Evolutionary conservation across 139 green algal species (phyloP), one percentile per base, ranked within the genome.

Genomic region (Chlorella sp.): DNA sequence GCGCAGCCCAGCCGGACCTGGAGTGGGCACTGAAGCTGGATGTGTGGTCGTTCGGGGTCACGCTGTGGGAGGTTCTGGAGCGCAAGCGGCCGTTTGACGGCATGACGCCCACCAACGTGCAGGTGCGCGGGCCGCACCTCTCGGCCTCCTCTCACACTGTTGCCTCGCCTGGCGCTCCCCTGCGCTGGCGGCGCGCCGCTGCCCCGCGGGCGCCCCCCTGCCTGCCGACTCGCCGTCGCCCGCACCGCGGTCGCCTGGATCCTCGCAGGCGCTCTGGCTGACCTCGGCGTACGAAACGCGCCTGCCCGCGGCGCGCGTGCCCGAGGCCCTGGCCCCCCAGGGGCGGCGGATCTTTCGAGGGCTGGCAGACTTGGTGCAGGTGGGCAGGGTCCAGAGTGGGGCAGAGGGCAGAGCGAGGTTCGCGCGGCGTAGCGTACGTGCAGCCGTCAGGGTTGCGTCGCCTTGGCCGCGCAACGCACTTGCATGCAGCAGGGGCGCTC

Each of bases 1-100:
- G n/a, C n/a, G 45, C 75, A 83, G 61, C 29, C 35, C 38, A 14
- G 35, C 19, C 29, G 21, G 41, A 82, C 12, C 36, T 56, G 23
- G 74, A 72, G n/a, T 77, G 73, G 48, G 33, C 65, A 11, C 46
- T 79, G 58, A 62, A 77, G 50, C 41, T 77, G 61, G 77, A 86
- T 25, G 82, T 92, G 29, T 92, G 88, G 71, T 87, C 81, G 35
- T 88, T 91, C 73, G 87, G 87, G 15, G 84, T 92, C 3, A 90
- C 76, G 15, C 60, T 91, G 42, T 92, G 87, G 87, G 83, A 92
- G 77, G 80, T 88, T 6, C 46, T 90, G 31, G 73, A 85, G 71
- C 74, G 84, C 36, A 73, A 79, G 50, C 75, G 87, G 8, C 84
- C 86, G 17, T 81, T 81, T 35, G 76, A 81, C 36, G 66, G 74